Conservation (phyloP, 2,329 filamentous ascomycete species). For the Lachnellula cervina region DNA sequence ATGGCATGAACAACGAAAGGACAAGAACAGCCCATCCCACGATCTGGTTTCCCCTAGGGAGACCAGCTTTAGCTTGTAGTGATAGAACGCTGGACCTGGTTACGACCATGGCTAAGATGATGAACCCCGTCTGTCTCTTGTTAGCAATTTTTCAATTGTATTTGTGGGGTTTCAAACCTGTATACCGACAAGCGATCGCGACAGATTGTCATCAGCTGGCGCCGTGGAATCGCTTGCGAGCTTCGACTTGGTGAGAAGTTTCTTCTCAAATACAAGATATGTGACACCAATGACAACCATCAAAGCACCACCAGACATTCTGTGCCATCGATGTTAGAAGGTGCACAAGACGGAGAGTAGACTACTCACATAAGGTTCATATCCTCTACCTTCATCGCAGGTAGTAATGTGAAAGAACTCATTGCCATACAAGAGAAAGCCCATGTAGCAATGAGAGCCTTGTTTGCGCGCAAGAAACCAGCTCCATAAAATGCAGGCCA, state of each 20-base stretch:
- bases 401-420: constrained; percentile 86
- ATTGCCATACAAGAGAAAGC: constrained; percentile 70
- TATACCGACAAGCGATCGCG: constrained; percentile 58
- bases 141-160: not conserved
- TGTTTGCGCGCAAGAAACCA: constrained; percentile 65
- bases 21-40: constrained; percentile 79
- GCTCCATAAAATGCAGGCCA: constrained; percentile 76
- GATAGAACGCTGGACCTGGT: constrained; percentile 83
- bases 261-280: constrained; percentile 76
- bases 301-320: constrained; percentile 66
- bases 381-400: constrained; percentile 80
- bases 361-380: constrained; percentile 63
- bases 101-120: constrained; percentile 75
- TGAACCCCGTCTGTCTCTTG: constrained; percentile 55
- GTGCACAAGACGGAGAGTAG: not conserved
- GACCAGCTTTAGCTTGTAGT: constrained; percentile 75
- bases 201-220: constrained; percentile 43
- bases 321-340: constrained; percentile 33
- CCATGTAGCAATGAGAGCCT: constrained; percentile 65
- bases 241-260: constrained; percentile 24
- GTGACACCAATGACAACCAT: constrained; percentile 73
- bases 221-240: constrained; percentile 20
- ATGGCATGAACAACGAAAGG: constrained; percentile 70
- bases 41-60: constrained; percentile 82
- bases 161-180: constrained; percentile 45